Base-by-base conservation (phyloP, 2,329 filamentous ascomycete species). In the Sporothrix mexicana region DNA sequence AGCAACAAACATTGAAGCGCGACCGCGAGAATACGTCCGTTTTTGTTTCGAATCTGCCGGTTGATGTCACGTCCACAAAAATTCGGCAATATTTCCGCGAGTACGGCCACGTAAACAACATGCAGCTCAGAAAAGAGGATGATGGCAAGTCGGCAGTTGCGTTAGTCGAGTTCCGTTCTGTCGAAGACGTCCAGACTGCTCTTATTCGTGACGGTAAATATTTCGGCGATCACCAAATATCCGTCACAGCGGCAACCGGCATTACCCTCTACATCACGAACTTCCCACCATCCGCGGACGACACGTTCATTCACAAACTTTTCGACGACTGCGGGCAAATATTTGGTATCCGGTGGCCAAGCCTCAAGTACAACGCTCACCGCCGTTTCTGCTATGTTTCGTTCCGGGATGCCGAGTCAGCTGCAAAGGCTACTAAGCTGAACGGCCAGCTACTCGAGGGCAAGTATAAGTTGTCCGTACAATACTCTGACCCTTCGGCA, bases 331-430 rank as follows among this genome's bases (percentile, higher is more conserved):
- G 91, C 78, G 96, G 96, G 59, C 90, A 95, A 59, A 91, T 99
- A 72, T 86, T 97, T 72, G 93, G 91, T 78, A 87, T 98, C 70
- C 91, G 96, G 25, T 96, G 96, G 83, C 96, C 96, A 1, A 97
- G 94, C 72, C 88, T 99, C 69, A 97, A 97, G 80, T 94, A 88
- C 81, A 95, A 98, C 78, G 91, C 92, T 1, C 91, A 93, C 77
- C 93, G 96, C 45, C 92, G 96, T 30, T 99, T 99, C 83, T 98
- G 95, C 84, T 99, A 99, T 80, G 87, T 98, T 7, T 93, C 97
- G n/a, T 98, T 98, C 80, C 87, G 90, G 66, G 89, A 90, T 45
- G 82, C 87, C 2, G 85, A 86, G n/a, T 88, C 88, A 70, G 93
- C 94, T 0, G 86, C 89, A 53, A 89, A 88, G 67, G 95, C 95